phyloP scores from a whole-genome alignment of 2,329 filamentous ascomycete genomes.

The Trichophyton verrucosum region DNA sequence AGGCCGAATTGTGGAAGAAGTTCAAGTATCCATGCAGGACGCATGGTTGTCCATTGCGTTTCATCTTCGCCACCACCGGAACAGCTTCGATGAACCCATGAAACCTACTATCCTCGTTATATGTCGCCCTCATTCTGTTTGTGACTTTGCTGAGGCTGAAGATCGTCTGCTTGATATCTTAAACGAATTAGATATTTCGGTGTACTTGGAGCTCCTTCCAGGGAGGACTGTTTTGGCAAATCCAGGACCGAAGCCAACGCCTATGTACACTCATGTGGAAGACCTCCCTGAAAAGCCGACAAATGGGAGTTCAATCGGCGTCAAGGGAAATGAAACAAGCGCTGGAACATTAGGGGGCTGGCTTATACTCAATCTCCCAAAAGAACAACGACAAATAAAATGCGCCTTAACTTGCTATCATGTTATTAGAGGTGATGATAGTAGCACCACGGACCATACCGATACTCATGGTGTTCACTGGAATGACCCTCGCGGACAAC shows the following conservation, averaged over 20 bases:
- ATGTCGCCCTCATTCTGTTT: not conserved
- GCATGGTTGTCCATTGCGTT: not conserved
- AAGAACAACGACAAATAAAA: not conserved
- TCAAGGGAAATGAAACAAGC: not conserved
- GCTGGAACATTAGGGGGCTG: slow-evolving; percentile 8
- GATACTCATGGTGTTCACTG: slow-evolving; percentile 1
- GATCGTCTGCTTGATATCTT: not conserved
- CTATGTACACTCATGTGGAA: not conserved
- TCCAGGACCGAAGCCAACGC: not conserved
- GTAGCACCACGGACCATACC: not conserved
- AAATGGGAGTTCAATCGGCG: slow-evolving; percentile 7
- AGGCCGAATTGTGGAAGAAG: not conserved
- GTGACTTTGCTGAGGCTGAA: not conserved
- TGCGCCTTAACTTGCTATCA: slow-evolving; percentile 8
- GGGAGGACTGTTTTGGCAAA: not conserved
- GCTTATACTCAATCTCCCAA: slow-evolving; percentile 4
- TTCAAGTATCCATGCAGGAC: not conserved
- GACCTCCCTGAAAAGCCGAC: not conserved
- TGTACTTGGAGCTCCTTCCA: slow-evolving; percentile 2
- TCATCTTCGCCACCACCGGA: not conserved
- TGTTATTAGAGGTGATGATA: not conserved
- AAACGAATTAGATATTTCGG: not conserved
- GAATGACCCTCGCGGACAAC: not conserved
- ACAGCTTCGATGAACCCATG: not conserved
- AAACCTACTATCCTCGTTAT: slow-evolving; percentile 3